These are phyloP conservation scores for Chalciporus chontae DNA, from an alignment of 768 basidiomycete species.

Conservation along the genomic window DNA sequence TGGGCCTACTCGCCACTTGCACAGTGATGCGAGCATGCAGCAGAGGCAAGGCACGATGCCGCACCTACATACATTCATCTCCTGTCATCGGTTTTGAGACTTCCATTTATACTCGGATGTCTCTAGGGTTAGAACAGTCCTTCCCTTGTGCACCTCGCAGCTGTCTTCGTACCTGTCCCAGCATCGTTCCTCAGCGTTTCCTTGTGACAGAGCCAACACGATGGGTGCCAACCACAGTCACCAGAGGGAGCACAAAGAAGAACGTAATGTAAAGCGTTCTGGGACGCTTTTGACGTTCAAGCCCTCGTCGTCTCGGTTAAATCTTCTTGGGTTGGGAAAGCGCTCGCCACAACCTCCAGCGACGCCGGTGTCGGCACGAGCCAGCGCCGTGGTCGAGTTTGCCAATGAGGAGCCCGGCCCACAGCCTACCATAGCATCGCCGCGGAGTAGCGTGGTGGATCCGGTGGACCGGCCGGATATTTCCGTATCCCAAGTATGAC, in stretches of 20 bases:
- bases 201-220: neutral
- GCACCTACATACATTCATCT: conserved; percentile 3
- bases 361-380: conserved; percentile 25
- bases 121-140: conserved; percentile 16
- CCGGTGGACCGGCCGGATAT: conserved; percentile 28
- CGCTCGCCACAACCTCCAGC: conserved; percentile 30
- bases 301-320: conserved; percentile 25
- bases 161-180: neutral
- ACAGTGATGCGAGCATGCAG: conserved; percentile 27
- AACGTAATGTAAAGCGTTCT: conserved; percentile 23
- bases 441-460: conserved; percentile 15
- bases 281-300: conserved; percentile 25
- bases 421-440: conserved; percentile 20
- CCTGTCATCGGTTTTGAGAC: conserved; percentile 6
- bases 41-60: conserved; percentile 25
- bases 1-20: conserved; percentile 5
- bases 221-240: conserved; percentile 31
- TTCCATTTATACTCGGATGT: conserved; percentile 19
- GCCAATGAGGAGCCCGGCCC: conserved; percentile 1
- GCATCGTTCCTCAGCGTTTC: neutral
- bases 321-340: conserved; percentile 24
- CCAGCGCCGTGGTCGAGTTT: conserved; percentile 6
- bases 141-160: neutral
- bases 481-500: conserved; percentile 18
- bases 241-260: conserved; percentile 18